phyloP scores from a whole-genome alignment of 2,329 filamentous ascomycete species.

The Neofusicoccum laricinum region DNA sequence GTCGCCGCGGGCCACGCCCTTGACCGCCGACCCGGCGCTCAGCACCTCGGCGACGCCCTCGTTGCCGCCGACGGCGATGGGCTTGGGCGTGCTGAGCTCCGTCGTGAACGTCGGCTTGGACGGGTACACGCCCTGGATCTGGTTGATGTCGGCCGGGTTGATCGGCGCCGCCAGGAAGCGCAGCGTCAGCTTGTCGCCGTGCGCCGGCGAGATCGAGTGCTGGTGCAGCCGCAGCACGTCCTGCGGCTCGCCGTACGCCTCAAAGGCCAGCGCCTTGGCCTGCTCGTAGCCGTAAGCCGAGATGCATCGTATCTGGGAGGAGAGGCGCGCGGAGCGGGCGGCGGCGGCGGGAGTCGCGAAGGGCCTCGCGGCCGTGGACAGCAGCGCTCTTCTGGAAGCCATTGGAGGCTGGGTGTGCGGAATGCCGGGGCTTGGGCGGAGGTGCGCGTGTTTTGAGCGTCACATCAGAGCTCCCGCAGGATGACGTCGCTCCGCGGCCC shows the following conservation, averaged over 20 bases:
- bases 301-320: conserved; percentile 41
- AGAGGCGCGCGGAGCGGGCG: conserved; percentile 8
- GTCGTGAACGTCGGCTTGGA: conserved; percentile 75
- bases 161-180: conserved; percentile 88
- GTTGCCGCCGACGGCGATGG: conserved; percentile 79
- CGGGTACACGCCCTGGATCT: conserved; percentile 94
- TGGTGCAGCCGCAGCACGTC: conserved; percentile 69
- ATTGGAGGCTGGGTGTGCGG: conserved; percentile 4
- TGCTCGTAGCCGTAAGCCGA: conserved; percentile 77
- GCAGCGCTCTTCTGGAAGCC: neutral
- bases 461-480: conserved; percentile 10
- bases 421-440: neutral
- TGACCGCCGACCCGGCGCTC: conserved; percentile 61
- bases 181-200: conserved; percentile 70
- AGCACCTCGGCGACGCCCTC: conserved; percentile 94
- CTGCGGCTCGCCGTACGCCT: conserved; percentile 69
- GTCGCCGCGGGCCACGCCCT: conserved; percentile 70
- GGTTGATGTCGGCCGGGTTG: conserved; percentile 97
- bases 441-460: neutral
- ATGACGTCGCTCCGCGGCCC: conserved; percentile 8
- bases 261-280: conserved; percentile 77
- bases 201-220: conserved; percentile 73
- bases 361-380: conserved; percentile 22
- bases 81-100: conserved; percentile 70
- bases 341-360: conserved; percentile 18